Evolutionary conservation across 139 green algal genomes (phyloP).

Genomic region (Tetradesmus obliquus): DNA sequence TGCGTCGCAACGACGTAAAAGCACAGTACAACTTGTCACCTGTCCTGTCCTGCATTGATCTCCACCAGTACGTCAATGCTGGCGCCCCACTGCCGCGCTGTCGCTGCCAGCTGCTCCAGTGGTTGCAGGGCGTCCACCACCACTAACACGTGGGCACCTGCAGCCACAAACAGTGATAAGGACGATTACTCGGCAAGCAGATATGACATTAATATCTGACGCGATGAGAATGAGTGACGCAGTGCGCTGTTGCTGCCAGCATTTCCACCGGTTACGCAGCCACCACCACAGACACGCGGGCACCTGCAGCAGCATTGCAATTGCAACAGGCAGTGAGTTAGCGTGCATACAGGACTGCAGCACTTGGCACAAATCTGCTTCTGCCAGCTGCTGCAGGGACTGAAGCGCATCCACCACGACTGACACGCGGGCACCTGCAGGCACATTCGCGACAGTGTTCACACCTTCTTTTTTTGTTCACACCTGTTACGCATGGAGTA

Average conservation of each 20-base stretch:
- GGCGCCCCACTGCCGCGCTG: neutral
- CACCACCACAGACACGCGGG: neutral
- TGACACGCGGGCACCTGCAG: slow-evolving; percentile 43
- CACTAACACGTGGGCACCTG: slow-evolving; percentile 49
- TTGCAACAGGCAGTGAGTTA: no score
- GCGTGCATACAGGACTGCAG: neutral
- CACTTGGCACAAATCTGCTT: neutral
- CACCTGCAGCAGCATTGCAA: no score
- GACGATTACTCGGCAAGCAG: no score
- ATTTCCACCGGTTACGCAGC: neutral
- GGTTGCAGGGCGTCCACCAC: slow-evolving; percentile 43
- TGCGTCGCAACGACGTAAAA: neutral
- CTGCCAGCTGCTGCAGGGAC: slow-evolving; percentile 41
- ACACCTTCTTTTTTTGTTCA: no score
- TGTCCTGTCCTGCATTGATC: slow-evolving; percentile 64
- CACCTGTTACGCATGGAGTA: neutral
- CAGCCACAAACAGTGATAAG: neutral
- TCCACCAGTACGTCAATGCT: slow-evolving; percentile 59
- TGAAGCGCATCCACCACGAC: slow-evolving; percentile 45
- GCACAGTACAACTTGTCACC: neutral
- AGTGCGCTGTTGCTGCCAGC: no score
- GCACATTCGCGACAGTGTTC: neutral
- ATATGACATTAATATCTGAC: no score
- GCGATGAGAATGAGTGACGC: no score
- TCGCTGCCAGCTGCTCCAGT: slow-evolving; percentile 40